Conservation (phyloP, 768 basidiomycete genomes). For the Podaxis sp. region DNA sequence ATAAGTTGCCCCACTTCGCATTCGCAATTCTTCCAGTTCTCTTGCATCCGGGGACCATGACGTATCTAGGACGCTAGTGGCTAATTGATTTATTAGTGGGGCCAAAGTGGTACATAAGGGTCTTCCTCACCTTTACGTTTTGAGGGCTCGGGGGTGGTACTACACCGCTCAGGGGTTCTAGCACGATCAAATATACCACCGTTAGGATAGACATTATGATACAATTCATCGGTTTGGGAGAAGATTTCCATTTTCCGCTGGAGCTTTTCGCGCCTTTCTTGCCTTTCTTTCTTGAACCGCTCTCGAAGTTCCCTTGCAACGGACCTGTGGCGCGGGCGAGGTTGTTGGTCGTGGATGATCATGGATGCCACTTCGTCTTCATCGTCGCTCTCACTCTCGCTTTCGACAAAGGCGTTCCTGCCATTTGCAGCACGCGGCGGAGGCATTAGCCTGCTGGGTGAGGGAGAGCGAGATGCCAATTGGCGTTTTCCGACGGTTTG, state of each 20-base stretch:
- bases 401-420: slow-evolving; percentile 15
- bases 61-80: slow-evolving; percentile 1
- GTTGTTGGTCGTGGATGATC: slow-evolving; percentile 40
- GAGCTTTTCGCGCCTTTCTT: slow-evolving; percentile 30
- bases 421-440: slow-evolving; percentile 1
- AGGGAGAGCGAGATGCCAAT: slow-evolving; percentile 1
- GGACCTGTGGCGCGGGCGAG: background rate
- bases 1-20: background rate
- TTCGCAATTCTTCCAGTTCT: slow-evolving; percentile 6
- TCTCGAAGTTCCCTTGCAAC: slow-evolving; percentile 29
- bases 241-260: background rate
- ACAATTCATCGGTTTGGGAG: background rate
- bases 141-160: slow-evolving; percentile 26
- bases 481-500: slow-evolving; percentile 14
- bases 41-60: slow-evolving; percentile 13
- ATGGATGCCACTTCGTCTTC: slow-evolving; percentile 53
- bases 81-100: background rate
- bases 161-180: slow-evolving; percentile 19
- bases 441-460: slow-evolving; percentile 10
- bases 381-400: slow-evolving; percentile 25
- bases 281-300: slow-evolving; percentile 32
- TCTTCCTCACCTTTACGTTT: slow-evolving; percentile 51
- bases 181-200: slow-evolving; percentile 20
- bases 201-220: background rate
- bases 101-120: background rate